A percentile compares a stretch with the other conserved stretches of the same genome.
Evolutionary conservation across 140 eudicot species (phyloP).

Genomic region (Bidens hawaiensis): DNA sequence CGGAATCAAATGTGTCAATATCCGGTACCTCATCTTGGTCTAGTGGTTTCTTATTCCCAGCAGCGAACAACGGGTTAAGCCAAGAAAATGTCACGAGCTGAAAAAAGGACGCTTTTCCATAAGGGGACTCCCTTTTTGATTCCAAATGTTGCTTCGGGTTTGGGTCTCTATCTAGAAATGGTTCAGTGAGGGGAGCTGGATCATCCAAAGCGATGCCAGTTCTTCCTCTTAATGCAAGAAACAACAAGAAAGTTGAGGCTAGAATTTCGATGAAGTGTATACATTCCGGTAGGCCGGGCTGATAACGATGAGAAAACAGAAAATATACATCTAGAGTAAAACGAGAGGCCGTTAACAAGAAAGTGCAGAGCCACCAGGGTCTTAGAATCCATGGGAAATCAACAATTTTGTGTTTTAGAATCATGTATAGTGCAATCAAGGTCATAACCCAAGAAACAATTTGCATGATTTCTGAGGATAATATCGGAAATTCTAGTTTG

Average conservation of each 20-base stretch:
- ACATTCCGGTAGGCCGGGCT: constrained; percentile 35
- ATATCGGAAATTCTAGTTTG: constrained; percentile 28
- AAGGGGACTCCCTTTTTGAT: constrained; percentile 55
- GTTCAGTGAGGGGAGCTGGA: constrained; percentile 33
- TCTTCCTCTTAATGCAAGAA: constrained; percentile 57
- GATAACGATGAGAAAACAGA: constrained; percentile 27
- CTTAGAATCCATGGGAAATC: constrained; percentile 65
- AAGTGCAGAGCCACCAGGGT: constrained; percentile 83
- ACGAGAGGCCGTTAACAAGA: constrained; percentile 49
- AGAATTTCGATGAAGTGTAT: constrained; percentile 44
- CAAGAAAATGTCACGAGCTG: constrained; percentile 87
- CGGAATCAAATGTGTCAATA: constrained; percentile 67
- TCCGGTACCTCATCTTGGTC: constrained; percentile 88
- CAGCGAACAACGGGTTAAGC: constrained; percentile 72
- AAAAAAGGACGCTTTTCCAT: constrained; percentile 63
- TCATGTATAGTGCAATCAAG: constrained; percentile 34
- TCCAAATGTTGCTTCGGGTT: constrained; percentile 28
- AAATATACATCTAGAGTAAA: constrained; percentile 44
- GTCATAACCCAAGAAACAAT: constrained; percentile 60
- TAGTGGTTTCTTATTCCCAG: constrained; percentile 67
- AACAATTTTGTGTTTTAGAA: constrained; percentile 26
- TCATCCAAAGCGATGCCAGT: constrained; percentile 28
- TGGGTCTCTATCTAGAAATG: constrained; percentile 50
- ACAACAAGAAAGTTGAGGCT: constrained; percentile 50
- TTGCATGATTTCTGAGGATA: constrained; percentile 57